Percentiles rank a stretch among this genome's conserved stretches.
Evolutionary conservation across 257 asterid species (phyloP).

Genomic region (Primulina eburnea): DNA sequence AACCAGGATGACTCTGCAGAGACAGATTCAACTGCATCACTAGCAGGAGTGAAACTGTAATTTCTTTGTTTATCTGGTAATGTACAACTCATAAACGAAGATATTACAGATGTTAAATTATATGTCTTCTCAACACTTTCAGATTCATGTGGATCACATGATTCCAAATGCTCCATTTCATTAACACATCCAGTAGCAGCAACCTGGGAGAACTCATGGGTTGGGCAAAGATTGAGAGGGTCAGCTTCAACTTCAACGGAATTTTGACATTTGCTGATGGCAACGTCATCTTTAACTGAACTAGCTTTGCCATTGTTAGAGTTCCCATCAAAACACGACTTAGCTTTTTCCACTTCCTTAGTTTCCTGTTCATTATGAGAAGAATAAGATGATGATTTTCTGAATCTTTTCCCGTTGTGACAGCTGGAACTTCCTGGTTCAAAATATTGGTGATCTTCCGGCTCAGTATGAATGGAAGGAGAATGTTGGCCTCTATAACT

Average conservation of each 20-base stretch:
- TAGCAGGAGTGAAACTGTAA: slow-evolving; percentile 8
- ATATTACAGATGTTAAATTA: slow-evolving; percentile 23
- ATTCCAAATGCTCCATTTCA: slow-evolving; percentile 22
- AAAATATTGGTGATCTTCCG: slow-evolving; percentile 14
- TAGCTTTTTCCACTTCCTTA: not conserved
- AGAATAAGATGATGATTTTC: slow-evolving; percentile 20
- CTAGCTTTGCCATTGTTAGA: slow-evolving; percentile 21
- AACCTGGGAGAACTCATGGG: slow-evolving; percentile 21
- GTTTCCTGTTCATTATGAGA: not conserved
- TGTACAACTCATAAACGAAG: slow-evolving; percentile 16
- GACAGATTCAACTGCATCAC: slow-evolving; percentile 17
- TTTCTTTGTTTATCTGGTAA: slow-evolving; percentile 7
- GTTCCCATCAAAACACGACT: slow-evolving; percentile 11
- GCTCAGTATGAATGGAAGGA: slow-evolving; percentile 22
- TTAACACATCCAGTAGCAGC: slow-evolving; percentile 8
- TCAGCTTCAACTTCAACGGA: no score
- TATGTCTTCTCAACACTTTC: slow-evolving; percentile 22
- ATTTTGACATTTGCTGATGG: not conserved
- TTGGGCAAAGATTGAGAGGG: slow-evolving; percentile 10
- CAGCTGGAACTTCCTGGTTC: slow-evolving; percentile 33
- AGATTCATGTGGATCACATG: slow-evolving; percentile 20
- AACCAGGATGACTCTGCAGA: slow-evolving; percentile 22
- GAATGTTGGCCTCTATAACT: slow-evolving; percentile 23
- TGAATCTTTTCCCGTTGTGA: slow-evolving; percentile 20
- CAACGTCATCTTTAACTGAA: slow-evolving; percentile 24